Conservation (phyloP, 305 asterid species). For the Fraxinus albicans region DNA sequence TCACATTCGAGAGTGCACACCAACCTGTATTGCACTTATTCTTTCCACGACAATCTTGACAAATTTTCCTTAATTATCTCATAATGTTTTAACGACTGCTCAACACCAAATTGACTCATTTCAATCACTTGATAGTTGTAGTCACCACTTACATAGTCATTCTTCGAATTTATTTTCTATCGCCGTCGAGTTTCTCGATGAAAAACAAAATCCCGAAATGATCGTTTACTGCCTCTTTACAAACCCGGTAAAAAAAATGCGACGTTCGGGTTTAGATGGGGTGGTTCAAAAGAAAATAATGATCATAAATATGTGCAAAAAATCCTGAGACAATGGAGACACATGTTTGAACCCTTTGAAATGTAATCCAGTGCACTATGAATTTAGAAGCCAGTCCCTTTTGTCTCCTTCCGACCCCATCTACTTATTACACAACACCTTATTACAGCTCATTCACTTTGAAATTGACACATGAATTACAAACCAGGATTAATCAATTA, state of each 20-base stretch:
- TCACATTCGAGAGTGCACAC: slow-evolving; percentile 10
- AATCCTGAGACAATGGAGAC: slow-evolving; percentile 8
- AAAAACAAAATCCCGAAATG: background rate
- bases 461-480: background rate
- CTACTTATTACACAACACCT: slow-evolving; percentile 20
- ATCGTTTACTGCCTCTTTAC: background rate
- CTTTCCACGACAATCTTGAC: slow-evolving; percentile 11
- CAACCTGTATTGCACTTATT: slow-evolving; percentile 24
- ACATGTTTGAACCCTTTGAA: slow-evolving; percentile 15
- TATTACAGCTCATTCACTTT: slow-evolving; percentile 8
- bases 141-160: background rate
- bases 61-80: background rate
- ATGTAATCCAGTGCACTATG: slow-evolving; percentile 25
- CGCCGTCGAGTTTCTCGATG: background rate
- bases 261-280: slow-evolving; percentile 1
- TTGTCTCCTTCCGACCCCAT: slow-evolving; percentile 45
- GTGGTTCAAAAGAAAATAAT: background rate
- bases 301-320: slow-evolving; percentile 21
- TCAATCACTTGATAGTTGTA: too few species aligned
- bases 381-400: slow-evolving; percentile 32
- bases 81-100: background rate
- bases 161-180: background rate
- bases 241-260: background rate
- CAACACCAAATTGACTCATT: background rate
- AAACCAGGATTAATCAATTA: background rate